Percentiles rank a stretch among this genome's conserved stretches.
Evolutionary conservation across 805 yeast species (phyloP).

Genomic region (Metschnikowia bowlesiae): DNA sequence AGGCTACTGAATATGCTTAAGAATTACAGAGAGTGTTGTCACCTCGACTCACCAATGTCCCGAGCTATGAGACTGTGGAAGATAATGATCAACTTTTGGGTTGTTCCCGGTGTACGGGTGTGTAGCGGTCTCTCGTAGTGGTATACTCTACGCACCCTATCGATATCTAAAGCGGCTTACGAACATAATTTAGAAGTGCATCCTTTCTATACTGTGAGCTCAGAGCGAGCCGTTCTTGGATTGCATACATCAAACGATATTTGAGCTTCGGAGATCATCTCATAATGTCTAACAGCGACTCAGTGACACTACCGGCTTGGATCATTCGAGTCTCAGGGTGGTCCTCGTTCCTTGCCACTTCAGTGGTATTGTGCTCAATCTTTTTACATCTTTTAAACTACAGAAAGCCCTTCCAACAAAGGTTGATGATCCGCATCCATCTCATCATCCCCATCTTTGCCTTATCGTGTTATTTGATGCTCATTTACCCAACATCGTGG

Average conservation of each 20-base stretch:
- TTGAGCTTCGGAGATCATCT: not conserved
- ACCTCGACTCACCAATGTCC: too few relatives aligned
- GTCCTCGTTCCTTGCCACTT: conserved; percentile 20
- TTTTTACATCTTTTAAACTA: conserved; percentile 52
- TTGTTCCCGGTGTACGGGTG: not conserved
- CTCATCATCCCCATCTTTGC: conserved; percentile 80
- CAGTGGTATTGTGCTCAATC: conserved; percentile 23
- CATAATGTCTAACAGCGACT: not conserved
- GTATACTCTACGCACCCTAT: not conserved
- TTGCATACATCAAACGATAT: not conserved
- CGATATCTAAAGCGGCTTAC: not conserved
- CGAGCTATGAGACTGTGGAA: too few relatives aligned
- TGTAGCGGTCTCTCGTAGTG: not conserved
- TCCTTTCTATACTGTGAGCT: not conserved
- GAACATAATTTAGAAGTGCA: too few relatives aligned
- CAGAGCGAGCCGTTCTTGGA: not conserved
- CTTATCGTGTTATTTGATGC: conserved; percentile 58
- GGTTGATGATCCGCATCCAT: conserved; percentile 77
- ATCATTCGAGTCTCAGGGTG: conserved; percentile 18
- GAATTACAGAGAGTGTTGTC: too few relatives aligned
- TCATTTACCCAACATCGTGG: conserved; percentile 40
- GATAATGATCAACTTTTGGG: too few relatives aligned
- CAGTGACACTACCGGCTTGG: conserved; percentile 19
- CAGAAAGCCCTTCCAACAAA: conserved; percentile 83
- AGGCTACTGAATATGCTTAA: too few relatives aligned